phyloP scores from a whole-genome alignment of 2,329 filamentous ascomycete species.

The Microcyclospora pomicola region DNA sequence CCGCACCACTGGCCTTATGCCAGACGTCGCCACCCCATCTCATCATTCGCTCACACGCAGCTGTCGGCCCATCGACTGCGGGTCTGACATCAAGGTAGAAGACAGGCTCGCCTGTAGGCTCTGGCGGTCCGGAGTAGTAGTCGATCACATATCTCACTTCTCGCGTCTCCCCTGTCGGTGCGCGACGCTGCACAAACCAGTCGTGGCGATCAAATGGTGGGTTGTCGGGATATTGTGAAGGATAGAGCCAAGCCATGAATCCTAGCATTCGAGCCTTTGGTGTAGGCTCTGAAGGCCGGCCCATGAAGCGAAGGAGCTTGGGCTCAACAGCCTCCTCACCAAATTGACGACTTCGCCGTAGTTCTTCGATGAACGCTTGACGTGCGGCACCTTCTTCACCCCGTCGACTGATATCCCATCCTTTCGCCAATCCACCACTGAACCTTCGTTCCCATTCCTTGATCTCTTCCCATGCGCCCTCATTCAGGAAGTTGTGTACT shows the following conservation, averaged over 20 bases:
- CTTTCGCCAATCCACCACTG: conserved; percentile 50
- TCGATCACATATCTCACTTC: conserved; percentile 93
- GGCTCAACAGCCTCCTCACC: conserved; percentile 41
- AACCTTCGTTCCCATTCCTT: conserved; percentile 87
- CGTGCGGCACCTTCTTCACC: conserved; percentile 22
- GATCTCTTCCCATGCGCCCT: conserved; percentile 94
- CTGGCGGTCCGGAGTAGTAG: conserved; percentile 76
- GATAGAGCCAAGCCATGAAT: conserved; percentile 65
- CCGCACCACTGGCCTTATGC: conserved; percentile 74
- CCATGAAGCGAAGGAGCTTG: conserved; percentile 73
- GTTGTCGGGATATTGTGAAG: conserved; percentile 61
- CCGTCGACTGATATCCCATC: conserved; percentile 20
- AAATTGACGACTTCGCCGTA: conserved; percentile 9
- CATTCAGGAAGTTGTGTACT: conserved; percentile 95
- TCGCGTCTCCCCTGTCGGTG: conserved; percentile 49
- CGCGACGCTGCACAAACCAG: conserved; percentile 75
- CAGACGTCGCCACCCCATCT: conserved; percentile 88
- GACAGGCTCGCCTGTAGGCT: conserved; percentile 76
- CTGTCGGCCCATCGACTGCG: conserved; percentile 66
- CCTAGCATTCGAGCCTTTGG: conserved; percentile 82
- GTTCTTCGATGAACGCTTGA: conserved; percentile 12
- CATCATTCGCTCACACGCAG: conserved; percentile 67
- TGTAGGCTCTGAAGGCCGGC: conserved; percentile 74
- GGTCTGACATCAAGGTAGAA: conserved; percentile 93
- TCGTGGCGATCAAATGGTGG: conserved; percentile 94